Conservation (phyloP, 495 filamentous ascomycete genomes). For the Neurospora cerealis region DNA sequence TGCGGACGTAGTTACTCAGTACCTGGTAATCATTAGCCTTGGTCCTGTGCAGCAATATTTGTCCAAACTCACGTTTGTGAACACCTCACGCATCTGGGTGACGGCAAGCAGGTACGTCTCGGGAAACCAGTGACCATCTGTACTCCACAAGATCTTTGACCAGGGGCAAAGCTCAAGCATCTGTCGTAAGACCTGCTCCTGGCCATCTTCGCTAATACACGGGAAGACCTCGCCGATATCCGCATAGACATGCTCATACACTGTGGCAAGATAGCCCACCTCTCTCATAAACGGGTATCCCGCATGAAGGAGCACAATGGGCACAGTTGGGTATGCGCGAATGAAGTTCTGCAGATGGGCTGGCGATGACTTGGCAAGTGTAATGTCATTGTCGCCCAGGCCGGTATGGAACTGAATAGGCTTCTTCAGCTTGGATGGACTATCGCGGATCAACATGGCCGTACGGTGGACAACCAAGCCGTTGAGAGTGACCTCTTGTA, state of each 20-base stretch:
- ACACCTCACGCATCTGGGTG: constrained; percentile 64
- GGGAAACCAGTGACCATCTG: constrained; percentile 74
- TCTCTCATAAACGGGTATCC: constrained; percentile 79
- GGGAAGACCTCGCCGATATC: constrained; percentile 86
- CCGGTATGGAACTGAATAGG: constrained; percentile 85
- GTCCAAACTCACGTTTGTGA: constrained; percentile 45
- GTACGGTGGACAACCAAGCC: constrained; percentile 52
- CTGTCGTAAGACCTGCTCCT: constrained; percentile 63
- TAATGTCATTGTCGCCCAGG: constrained; percentile 76
- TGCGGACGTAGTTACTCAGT: constrained; percentile 50
- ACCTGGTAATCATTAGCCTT: constrained; percentile 30
- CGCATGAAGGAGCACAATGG: constrained; percentile 74
- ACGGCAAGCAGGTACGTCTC: constrained; percentile 77
- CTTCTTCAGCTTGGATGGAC: constrained; percentile 38
- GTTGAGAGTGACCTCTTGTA: constrained; percentile 55
- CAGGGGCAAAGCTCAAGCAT: constrained; percentile 67
- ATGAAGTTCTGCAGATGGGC: constrained; percentile 70
- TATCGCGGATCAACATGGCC: constrained; percentile 40
- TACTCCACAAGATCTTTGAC: constrained; percentile 75
- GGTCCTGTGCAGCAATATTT: not conserved
- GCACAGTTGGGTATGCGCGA: constrained; percentile 52
- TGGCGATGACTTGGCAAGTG: constrained; percentile 59
- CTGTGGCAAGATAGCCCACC: constrained; percentile 69
- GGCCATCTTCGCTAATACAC: constrained; percentile 67
- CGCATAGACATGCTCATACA: constrained; percentile 75